A percentile compares a stretch with the other conserved stretches of the same genome.
Conservation (phyloP, 768 basidiomycete genomes). For the Candolleomyces aberdarensis region DNA sequence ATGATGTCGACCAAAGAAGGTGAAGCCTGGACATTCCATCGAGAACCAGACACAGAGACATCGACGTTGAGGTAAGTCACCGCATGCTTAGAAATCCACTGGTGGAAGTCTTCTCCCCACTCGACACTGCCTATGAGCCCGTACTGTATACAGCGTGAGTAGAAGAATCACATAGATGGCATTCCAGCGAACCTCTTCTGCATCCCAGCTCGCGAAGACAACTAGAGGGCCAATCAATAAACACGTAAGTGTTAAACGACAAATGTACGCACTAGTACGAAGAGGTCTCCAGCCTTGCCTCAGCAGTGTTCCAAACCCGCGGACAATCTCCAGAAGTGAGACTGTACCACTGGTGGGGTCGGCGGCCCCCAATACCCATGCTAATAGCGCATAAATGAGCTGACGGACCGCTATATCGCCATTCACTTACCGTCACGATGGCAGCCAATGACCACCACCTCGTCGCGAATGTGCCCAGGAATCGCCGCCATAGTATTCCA, state of each 20-base stretch:
- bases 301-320: constrained; percentile 65
- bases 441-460: constrained; percentile 80
- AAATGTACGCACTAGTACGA: constrained; percentile 26
- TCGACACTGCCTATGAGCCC: constrained; percentile 85
- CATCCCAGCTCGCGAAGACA: constrained; percentile 72
- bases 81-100: constrained; percentile 73
- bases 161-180: not conserved
- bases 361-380: constrained; percentile 55
- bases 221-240: constrained; percentile 19
- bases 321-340: constrained; percentile 68
- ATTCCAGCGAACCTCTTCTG: constrained; percentile 48
- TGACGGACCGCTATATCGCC: not conserved
- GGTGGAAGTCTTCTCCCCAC: constrained; percentile 87
- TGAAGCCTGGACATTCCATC: constrained; percentile 56
- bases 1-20: constrained; percentile 83
- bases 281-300: constrained; percentile 82
- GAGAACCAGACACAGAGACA: constrained; percentile 57
- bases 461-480: constrained; percentile 78
- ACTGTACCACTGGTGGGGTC: constrained; percentile 80
- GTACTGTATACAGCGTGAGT: constrained; percentile 19
- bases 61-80: constrained; percentile 86
- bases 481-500: constrained; percentile 88
- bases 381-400: not conserved
- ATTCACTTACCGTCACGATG: constrained; percentile 71
- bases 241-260: too few species aligned